Percentiles rank a stretch among this genome's conserved stretches.
Conservation (phyloP, 371 early-diverging fungal species). For the Mortierella sp. region DNA sequence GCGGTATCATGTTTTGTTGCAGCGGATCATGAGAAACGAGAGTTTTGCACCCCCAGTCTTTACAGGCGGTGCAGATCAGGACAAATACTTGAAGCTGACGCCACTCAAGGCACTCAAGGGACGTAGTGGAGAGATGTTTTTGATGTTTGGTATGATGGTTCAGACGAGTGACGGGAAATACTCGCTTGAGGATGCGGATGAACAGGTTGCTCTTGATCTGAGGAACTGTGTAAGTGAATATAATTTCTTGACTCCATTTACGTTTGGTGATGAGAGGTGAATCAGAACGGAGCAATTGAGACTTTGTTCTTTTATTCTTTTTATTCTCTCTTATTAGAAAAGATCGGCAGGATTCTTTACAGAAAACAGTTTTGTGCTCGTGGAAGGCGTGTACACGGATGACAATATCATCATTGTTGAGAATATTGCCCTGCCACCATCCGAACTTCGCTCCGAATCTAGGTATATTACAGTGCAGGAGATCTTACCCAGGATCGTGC, state of each 20-base stretch:
- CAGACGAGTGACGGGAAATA: conserved; percentile 83
- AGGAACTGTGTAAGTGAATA: conserved; percentile 49
- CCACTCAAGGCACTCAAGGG: conserved; percentile 87
- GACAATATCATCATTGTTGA: conserved; percentile 75
- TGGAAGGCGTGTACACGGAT: conserved; percentile 78
- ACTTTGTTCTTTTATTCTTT: not conserved
- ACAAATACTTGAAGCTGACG: conserved; percentile 73
- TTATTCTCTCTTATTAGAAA: conserved; percentile 37
- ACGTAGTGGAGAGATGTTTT: conserved; percentile 72
- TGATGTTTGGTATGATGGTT: conserved; percentile 91
- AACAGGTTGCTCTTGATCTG: conserved; percentile 69
- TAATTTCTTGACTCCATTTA: not conserved
- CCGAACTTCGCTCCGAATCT: conserved; percentile 72
- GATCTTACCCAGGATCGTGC: not conserved
- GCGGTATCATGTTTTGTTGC: conserved; percentile 79
- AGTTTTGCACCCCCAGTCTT: conserved; percentile 74
- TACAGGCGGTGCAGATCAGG: conserved; percentile 56
- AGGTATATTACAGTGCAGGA: no score
- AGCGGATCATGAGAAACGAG: conserved; percentile 86
- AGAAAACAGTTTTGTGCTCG: conserved; percentile 85
- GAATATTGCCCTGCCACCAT: conserved; percentile 81
- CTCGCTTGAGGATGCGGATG: conserved; percentile 88
- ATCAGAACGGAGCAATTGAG: not conserved
- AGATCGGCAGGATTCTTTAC: conserved; percentile 82
- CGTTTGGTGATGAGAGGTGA: conserved; percentile 5